Percentiles rank a stretch among this genome's conserved stretches.
Conservation (phyloP, 768 basidiomycete species). For the Boletus sp. region DNA sequence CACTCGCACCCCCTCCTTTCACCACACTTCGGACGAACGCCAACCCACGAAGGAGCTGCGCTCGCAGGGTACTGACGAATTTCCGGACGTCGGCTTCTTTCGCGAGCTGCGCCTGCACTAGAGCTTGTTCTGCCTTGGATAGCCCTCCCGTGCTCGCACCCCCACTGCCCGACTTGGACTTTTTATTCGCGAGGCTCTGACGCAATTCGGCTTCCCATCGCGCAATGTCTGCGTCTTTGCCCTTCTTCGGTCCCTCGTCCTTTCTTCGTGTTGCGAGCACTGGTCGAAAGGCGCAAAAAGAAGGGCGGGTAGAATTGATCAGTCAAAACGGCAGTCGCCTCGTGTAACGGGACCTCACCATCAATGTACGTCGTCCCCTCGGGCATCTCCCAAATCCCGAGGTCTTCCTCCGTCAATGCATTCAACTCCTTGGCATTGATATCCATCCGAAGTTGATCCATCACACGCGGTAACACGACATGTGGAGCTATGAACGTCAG, state of each 20-base stretch:
- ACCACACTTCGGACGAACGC: constrained; percentile 67
- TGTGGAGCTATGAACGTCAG: constrained; percentile 78
- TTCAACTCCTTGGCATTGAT: constrained; percentile 60
- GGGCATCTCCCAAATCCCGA: constrained; percentile 84
- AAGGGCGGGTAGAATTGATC: background rate
- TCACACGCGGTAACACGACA: constrained; percentile 61
- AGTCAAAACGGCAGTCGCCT: background rate
- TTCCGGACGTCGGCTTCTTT: constrained; percentile 73
- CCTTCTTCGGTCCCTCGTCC: constrained; percentile 56
- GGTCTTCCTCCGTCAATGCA: constrained; percentile 65
- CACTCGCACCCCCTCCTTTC: constrained; percentile 36
- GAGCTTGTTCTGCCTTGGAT: constrained; percentile 81
- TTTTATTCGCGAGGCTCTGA: constrained; percentile 80
- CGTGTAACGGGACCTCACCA: constrained; percentile 42
- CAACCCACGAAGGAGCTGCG: constrained; percentile 63
- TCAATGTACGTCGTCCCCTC: constrained; percentile 80
- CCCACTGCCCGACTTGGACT: constrained; percentile 35
- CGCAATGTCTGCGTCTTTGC: constrained; percentile 85
- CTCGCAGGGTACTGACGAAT: constrained; percentile 54
- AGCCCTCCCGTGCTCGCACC: constrained; percentile 43
- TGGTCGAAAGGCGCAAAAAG: constrained; percentile 23
- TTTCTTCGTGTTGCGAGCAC: constrained; percentile 63
- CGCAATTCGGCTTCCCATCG: constrained; percentile 97
- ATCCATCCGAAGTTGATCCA: constrained; percentile 64
- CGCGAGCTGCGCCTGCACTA: constrained; percentile 80